Percentiles rank a stretch among this genome's conserved stretches.
Conservation (phyloP, 169 alveolate species). For the Eimeria acervulina region DNA sequence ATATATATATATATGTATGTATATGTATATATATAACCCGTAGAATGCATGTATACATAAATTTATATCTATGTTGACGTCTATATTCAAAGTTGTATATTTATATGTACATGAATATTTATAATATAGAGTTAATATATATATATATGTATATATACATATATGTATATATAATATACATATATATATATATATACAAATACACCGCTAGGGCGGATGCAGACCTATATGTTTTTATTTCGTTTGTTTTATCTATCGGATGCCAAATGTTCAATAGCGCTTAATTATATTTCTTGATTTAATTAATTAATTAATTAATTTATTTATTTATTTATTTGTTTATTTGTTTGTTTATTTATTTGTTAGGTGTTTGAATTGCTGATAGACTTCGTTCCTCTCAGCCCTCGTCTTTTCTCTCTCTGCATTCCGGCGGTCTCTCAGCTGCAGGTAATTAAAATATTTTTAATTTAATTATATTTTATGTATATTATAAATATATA, state of each 20-base stretch:
- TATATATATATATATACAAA: too few species aligned
- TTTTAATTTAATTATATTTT: too few species aligned
- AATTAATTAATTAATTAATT: too few species aligned
- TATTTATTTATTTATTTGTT: too few species aligned
- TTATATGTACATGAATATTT: neutral
- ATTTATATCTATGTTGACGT: neutral
- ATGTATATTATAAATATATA: too few species aligned
- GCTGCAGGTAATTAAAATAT: conserved; percentile 20
- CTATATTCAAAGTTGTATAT: neutral
- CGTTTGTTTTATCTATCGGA: too few species aligned
- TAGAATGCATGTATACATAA: neutral
- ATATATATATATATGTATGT: too few species aligned
- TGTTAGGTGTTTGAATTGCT: conserved; percentile 94
- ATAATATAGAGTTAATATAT: neutral
- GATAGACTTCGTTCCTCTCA: conserved; percentile 92
- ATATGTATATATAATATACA: too few species aligned
- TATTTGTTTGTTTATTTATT: too few species aligned
- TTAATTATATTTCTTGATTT: too few species aligned
- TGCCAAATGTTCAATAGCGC: too few species aligned
- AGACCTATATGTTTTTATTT: neutral
- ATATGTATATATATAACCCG: neutral
- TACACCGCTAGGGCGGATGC: neutral
- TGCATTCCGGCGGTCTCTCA: conserved; percentile 88
- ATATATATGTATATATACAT: neutral
- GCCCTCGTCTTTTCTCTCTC: conserved; percentile 93